phyloP scores from a whole-genome alignment of 2,329 filamentous ascomycete genomes.

The Harringtonia aguacate region DNA sequence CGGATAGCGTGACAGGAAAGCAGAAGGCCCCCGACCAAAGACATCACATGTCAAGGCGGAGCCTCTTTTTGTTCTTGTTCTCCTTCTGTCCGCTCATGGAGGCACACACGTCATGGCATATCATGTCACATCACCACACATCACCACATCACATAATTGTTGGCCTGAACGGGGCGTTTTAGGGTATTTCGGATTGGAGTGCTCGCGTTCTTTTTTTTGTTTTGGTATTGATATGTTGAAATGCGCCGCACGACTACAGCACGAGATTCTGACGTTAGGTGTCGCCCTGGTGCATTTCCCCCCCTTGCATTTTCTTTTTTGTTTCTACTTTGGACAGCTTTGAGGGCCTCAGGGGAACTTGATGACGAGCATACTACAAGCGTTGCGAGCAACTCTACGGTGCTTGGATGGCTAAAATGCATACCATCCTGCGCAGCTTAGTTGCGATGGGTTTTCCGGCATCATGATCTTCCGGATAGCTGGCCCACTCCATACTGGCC shows the following conservation, averaged over 20 bases:
- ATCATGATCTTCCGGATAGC: too few species aligned
- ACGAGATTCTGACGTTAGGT: neutral
- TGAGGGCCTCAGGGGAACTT: too few species aligned
- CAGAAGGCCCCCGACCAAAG: too few species aligned
- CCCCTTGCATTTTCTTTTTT: neutral
- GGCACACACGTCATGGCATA: neutral
- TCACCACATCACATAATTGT: conserved; percentile 2
- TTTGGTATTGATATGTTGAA: neutral
- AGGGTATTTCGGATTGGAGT: conserved; percentile 5
- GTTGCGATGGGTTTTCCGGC: too few species aligned
- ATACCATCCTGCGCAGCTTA: too few species aligned
- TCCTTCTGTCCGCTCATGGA: neutral
- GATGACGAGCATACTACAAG: too few species aligned
- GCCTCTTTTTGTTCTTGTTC: neutral
- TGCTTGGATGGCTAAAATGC: too few species aligned
- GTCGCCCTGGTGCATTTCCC: neutral
- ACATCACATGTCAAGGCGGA: too few species aligned
- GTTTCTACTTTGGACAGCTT: too few species aligned
- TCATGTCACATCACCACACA: neutral
- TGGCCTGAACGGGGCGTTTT: conserved; percentile 9
- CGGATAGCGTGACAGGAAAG: too few species aligned
- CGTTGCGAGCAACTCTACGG: too few species aligned
- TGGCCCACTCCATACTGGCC: too few species aligned
- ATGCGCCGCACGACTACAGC: neutral
- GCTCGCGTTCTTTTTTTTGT: neutral